Base-by-base conservation (phyloP, 768 basidiomycete genomes). In the Vararia minispora region DNA sequence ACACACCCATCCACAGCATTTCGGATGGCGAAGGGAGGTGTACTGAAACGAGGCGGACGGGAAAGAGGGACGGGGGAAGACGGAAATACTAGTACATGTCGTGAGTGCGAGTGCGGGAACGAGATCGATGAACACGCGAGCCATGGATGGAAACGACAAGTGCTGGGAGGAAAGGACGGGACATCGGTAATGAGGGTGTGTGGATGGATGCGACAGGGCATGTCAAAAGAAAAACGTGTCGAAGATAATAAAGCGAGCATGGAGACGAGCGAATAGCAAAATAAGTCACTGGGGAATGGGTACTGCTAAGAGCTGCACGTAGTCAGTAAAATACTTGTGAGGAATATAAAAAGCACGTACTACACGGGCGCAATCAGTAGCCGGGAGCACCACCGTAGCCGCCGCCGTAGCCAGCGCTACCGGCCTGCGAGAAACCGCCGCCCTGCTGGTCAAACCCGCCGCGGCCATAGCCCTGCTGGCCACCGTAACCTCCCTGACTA, bases 101-200 rank as follows among this genome's bases (percentile, higher is more conserved):
- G n/a, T n/a, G n/a, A n/a, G n/a, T n/a, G n/a, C n/a, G n/a, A n/a
- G n/a, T n/a, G n/a, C n/a, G n/a, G n/a, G n/a, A n/a, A n/a, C n/a
- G n/a, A n/a, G n/a, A n/a, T n/a, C n/a, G n/a, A n/a, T n/a, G n/a
- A n/a, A n/a, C n/a, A 47, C 39, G 38, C 57, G 58, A 60, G 56
- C 58, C 58, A 51, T 48, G 55, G 50, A 58, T 54, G 52, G 57
- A 56, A 54, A 57, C 59, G 62, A 65, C 61, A 45, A 56, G 59
- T 59, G 59, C 58, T 58, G 52, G 52, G 52, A 45, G 51, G 55
- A 60, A 13, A 40, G 29, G 13, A 30, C 30, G 40, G 39, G 21
- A 39, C 46, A 35, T 42, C 40, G 33, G 35, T 35, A 34, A 18
- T 24, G 26, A 35, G 33, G 31, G 31, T 31, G 14, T 40, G 34